Percentiles rank a stretch among this genome's conserved stretches.
Conservation (phyloP, 805 yeast species). For the Candida multigemmis region DNA sequence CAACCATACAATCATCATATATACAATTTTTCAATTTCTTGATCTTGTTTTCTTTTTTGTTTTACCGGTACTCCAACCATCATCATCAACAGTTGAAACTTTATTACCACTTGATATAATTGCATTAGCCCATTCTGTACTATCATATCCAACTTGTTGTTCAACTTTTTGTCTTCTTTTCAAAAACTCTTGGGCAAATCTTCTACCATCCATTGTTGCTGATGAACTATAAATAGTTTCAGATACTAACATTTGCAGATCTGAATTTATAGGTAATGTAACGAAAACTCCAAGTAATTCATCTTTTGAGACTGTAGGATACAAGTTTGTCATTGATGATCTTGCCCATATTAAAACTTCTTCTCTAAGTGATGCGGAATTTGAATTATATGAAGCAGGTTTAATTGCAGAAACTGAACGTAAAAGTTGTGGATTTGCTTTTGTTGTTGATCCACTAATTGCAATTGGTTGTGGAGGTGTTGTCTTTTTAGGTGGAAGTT, state of each 20-base stretch:
- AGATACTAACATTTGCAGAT: constrained; percentile 77
- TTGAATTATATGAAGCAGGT: constrained; percentile 8
- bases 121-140: constrained; percentile 68
- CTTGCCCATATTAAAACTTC: constrained; percentile 71
- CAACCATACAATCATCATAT: too few species aligned
- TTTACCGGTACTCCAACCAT: constrained; percentile 37
- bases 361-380: constrained; percentile 26
- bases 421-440: constrained; percentile 24
- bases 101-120: constrained; percentile 36
- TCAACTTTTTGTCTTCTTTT: constrained; percentile 72
- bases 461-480: constrained; percentile 5
- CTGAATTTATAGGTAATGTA: constrained; percentile 67
- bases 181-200: constrained; percentile 86
- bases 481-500: constrained; percentile 20
- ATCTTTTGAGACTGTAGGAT: constrained; percentile 66
- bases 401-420: constrained; percentile 26
- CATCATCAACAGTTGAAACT: constrained; percentile 29
- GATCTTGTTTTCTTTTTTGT: constrained; percentile 31
- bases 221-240: constrained; percentile 88
- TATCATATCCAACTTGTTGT: constrained; percentile 32
- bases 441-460: constrained; percentile 11
- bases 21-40: constrained; percentile 9
- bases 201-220: constrained; percentile 86
- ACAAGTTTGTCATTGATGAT: constrained; percentile 53
- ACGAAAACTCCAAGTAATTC: constrained; percentile 75